These are phyloP conservation scores for Dioscorea dumetorum DNA, from an alignment of 106 monocot species.

Conservation along the genomic window DNA sequence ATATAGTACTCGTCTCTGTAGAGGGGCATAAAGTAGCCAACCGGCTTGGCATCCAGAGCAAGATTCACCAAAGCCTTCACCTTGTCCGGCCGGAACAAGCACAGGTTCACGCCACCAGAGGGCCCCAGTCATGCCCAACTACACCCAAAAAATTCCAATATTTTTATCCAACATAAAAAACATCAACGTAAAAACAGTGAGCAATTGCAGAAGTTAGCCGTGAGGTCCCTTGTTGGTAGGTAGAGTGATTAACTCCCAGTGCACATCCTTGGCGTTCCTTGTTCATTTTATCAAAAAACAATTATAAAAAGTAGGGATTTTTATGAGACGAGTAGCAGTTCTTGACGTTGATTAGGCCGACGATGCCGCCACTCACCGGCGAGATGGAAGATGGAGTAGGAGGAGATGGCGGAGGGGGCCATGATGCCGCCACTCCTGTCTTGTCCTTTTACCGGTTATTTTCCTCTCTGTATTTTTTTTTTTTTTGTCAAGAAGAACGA, in stretches of 20 bases:
- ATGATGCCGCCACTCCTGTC: slow-evolving; percentile 6
- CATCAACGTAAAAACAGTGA: background rate
- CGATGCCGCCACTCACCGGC: slow-evolving; percentile 14
- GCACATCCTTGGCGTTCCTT: too few relatives aligned
- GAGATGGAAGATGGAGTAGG: slow-evolving; percentile 17
- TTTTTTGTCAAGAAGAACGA: too few relatives aligned
- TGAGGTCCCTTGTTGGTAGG: too few relatives aligned
- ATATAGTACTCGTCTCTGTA: slow-evolving; percentile 44
- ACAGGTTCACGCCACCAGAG: slow-evolving; percentile 49
- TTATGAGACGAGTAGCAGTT: slow-evolving; percentile 5
- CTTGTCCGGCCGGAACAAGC: slow-evolving; percentile 47
- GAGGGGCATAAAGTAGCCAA: slow-evolving; percentile 9
- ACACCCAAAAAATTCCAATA: slow-evolving; percentile 24
- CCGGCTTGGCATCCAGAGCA: slow-evolving; percentile 14
- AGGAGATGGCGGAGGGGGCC: background rate
- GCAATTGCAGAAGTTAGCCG: too few relatives aligned
- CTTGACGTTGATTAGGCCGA: slow-evolving; percentile 18
- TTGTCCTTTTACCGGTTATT: too few relatives aligned
- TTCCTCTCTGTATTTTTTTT: too few relatives aligned
- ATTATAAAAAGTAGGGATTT: background rate
- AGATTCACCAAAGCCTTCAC: slow-evolving; percentile 53
- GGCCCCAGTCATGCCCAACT: slow-evolving; percentile 75
- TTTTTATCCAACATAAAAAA: background rate
- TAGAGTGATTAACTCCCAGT: too few relatives aligned
- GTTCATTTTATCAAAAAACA: too few relatives aligned